phyloP scores from a whole-genome alignment of 2,329 filamentous ascomycete genomes.

The Colletotrichum scovillei region DNA sequence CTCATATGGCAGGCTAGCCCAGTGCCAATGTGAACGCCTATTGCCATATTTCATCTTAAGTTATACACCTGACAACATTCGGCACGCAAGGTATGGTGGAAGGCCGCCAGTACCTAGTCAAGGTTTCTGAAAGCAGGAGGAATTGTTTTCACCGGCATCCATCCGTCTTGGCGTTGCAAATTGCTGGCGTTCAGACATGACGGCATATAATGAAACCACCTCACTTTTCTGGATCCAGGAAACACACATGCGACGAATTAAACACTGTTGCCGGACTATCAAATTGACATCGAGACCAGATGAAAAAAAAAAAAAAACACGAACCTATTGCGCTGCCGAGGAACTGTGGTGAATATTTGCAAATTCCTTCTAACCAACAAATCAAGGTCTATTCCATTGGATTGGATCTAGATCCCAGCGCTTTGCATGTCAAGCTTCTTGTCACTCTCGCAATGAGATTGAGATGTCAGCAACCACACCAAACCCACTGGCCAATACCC shows the following conservation, averaged over 20 bases:
- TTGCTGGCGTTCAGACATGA: background rate
- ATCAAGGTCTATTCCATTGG: background rate
- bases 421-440: slow-evolving; percentile 21
- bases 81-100: background rate
- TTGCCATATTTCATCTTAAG: background rate
- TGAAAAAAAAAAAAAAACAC: background rate
- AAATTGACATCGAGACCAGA: background rate
- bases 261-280: background rate
- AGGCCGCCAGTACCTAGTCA: background rate
- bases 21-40: background rate
- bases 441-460: slow-evolving; percentile 1
- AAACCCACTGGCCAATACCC: background rate
- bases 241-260: background rate
- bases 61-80: background rate
- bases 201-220: slow-evolving; percentile 12
- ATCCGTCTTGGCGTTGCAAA: slow-evolving; percentile 25
- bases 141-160: slow-evolving; percentile 9
- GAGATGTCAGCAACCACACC: slow-evolving; percentile 15
- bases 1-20: background rate
- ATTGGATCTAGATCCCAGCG: background rate
- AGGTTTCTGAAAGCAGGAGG: slow-evolving; percentile 15
- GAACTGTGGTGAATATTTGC: background rate
- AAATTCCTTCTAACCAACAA: background rate
- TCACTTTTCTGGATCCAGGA: background rate
- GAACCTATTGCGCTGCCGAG: background rate